Evolutionary conservation across 768 basidiomycete species (phyloP), one percentile per base, ranked within the genome.

Genomic region (Nevesoporus exiguus): DNA sequence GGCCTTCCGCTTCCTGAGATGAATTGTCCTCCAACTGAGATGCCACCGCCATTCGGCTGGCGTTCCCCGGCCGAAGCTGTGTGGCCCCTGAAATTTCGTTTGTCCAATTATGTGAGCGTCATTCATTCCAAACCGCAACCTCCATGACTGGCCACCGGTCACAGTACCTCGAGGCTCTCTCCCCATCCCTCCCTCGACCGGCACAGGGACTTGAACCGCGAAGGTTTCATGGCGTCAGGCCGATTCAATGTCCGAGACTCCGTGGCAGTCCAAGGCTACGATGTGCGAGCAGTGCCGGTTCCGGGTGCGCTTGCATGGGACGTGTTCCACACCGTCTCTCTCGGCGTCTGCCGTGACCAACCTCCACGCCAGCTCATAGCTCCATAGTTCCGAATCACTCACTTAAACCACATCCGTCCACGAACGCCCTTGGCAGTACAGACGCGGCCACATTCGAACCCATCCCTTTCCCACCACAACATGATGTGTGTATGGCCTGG

Each of bases 161-260:
- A 47, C 19, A 27, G 8, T 15, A 51, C 59, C 59, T 56, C 58
- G 47, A 62, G 62, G 54, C 57, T 21, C 6, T 21, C 44, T 45
- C 44, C 24, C 42, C 29, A 44, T 34, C 33, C n/a, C 30, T 21
- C 27, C 29, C 14, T 19, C 46, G 31, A 37, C 34, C 13, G 22
- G 36, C 42, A 25, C 25, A 19, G 15, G 17, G 15, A n/a, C 55
- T 34, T 7, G 45, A 55, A 56, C 67, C 67, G 67, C 67, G 67
- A 68, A 68, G 65, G 65, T 68, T 68, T 57, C 58, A 41, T 49
- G 3, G 3, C 13, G 9, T 41, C 34, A n/a, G 50, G n/a, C 41
- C 33, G 40, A 50, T 63, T 68, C 67, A 67, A 68, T 66, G 64
- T 67, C 65, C 66, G 67, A 62, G 62, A 59, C 67, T 65, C 65